Evolutionary conservation across 805 yeast genomes (phyloP).

Genomic region (Candida mattraensis): DNA sequence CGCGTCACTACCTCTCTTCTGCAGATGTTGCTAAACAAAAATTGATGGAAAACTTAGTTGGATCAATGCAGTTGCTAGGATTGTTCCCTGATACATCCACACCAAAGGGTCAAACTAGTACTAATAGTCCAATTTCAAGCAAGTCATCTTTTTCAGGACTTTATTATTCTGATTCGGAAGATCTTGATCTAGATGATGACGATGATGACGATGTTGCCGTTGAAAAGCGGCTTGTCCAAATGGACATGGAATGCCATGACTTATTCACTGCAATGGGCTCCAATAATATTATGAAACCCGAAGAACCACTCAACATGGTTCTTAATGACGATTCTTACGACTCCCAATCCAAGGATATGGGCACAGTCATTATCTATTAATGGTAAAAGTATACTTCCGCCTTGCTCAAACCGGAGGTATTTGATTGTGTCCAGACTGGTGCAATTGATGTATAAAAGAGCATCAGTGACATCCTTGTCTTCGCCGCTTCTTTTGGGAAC

Average conservation of each 20-base stretch:
- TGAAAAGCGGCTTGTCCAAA: constrained; percentile 11
- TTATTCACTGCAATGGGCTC: constrained; percentile 7
- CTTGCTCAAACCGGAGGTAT: too few relatives aligned
- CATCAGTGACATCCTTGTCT: too few relatives aligned
- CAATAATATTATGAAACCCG: constrained; percentile 6
- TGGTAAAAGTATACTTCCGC: too few relatives aligned
- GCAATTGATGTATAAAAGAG: too few relatives aligned
- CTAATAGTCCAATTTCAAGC: constrained; percentile 1
- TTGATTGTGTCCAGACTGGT: neutral
- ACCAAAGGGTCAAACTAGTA: neutral
- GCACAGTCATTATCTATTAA: neutral
- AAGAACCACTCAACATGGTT: constrained; percentile 8
- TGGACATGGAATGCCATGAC: constrained; percentile 9
- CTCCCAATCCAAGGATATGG: constrained; percentile 4
- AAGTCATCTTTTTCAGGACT: constrained; percentile 8
- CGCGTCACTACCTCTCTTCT: constrained; percentile 5
- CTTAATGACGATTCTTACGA: constrained; percentile 6
- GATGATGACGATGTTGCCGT: constrained; percentile 10
- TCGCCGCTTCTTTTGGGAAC: too few relatives aligned
- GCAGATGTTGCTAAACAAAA: constrained; percentile 11
- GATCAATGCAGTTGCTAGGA: constrained; percentile 15
- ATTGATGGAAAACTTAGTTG: constrained; percentile 9
- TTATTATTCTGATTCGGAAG: constrained; percentile 13
- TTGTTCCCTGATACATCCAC: constrained; percentile 8
- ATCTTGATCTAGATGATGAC: constrained; percentile 11